Conservation (phyloP, 2,329 filamentous ascomycete species). For the Aspergillus costaricaensis region DNA sequence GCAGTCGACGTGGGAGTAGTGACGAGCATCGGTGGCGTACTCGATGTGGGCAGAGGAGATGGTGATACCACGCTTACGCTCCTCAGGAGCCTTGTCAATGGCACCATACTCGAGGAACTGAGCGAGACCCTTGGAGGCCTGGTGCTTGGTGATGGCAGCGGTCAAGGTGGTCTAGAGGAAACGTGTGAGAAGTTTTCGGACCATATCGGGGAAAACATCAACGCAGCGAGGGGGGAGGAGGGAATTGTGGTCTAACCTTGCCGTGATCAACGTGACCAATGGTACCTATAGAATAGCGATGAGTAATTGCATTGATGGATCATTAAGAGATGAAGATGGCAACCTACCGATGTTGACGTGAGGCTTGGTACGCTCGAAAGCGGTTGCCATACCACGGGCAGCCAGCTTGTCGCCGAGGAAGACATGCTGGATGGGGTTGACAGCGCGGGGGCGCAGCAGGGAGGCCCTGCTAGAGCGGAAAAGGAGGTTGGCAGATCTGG, state of each 20-base stretch:
- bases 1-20: constrained; percentile 99
- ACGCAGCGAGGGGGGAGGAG: constrained; percentile 6
- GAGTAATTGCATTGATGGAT: not conserved
- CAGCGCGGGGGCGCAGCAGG: constrained; percentile 66
- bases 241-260: constrained; percentile 65
- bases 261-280: constrained; percentile 99
- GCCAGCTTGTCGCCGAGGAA: constrained; percentile 48
- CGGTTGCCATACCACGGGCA: constrained; percentile 60
- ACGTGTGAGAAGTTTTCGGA: constrained; percentile 18
- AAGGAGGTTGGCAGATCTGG: constrained; percentile 76
- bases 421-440: constrained; percentile 72
- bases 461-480: constrained; percentile 78
- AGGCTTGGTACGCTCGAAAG: constrained; percentile 87
- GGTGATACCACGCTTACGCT: constrained; percentile 99
- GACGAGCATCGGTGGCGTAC: constrained; percentile 88
- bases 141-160: constrained; percentile 97
- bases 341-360: constrained; percentile 92
- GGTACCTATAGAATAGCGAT: constrained; percentile 63
- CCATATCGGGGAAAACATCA: constrained; percentile 6
- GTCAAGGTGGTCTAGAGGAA: constrained; percentile 83
- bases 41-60: constrained; percentile 98
- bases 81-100: constrained; percentile 98
- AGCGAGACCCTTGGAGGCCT: constrained; percentile 90
- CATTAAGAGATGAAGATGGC: not conserved
- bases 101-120: constrained; percentile 95